phyloP scores from a whole-genome alignment of 2,329 filamentous ascomycete species.

The Claviceps spartinae region DNA sequence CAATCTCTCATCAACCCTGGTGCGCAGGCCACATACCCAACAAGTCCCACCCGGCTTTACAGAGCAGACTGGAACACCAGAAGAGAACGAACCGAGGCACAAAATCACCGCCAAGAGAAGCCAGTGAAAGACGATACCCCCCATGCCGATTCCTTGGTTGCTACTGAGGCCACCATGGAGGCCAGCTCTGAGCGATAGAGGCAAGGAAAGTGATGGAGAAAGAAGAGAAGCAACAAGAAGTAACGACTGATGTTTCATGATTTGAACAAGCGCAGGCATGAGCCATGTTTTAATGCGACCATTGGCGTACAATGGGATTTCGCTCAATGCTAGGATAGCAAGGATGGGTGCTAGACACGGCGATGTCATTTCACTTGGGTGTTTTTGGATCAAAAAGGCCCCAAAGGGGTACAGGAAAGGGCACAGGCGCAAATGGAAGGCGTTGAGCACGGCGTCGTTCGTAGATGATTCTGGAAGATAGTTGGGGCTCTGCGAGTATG shows the following conservation, averaged over 20 bases:
- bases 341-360: neutral
- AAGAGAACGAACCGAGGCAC: neutral
- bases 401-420: too few relatives aligned
- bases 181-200: conserved; percentile 21
- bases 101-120: neutral
- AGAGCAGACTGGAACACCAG: conserved; percentile 1
- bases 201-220: neutral
- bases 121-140: conserved; percentile 41
- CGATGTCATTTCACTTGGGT: neutral
- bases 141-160: conserved; percentile 50
- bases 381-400: too few relatives aligned
- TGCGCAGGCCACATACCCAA: conserved; percentile 33
- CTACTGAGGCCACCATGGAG: conserved; percentile 40
- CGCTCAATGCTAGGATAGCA: neutral
- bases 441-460: neutral
- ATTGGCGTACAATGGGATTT: neutral
- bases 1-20: conserved; percentile 34
- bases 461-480: neutral
- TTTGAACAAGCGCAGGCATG: neutral
- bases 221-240: neutral
- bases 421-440: too few relatives aligned
- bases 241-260: neutral
- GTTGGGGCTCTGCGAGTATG: neutral
- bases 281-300: neutral
- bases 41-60: conserved; percentile 32